phyloP scores from a whole-genome alignment of 176 grass and related monocot genomes.

The Carex cristatella region DNA sequence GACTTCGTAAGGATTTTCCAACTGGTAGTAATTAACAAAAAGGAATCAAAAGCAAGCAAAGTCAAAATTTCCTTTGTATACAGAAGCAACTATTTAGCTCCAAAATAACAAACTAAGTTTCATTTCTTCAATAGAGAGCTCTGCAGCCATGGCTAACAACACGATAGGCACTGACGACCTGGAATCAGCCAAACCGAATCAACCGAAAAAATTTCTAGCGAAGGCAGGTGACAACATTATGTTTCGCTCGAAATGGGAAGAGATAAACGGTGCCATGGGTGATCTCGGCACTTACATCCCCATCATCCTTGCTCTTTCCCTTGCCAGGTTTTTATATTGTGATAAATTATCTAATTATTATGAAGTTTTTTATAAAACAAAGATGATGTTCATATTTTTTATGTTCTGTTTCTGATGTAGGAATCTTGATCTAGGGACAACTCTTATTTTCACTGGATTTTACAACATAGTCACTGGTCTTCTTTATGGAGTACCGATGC shows the following conservation, averaged over 20 bases:
- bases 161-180: background rate
- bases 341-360: background rate
- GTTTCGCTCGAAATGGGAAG: constrained; percentile 24
- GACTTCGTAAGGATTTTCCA: background rate
- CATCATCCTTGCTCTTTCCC: constrained; percentile 41
- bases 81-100: background rate
- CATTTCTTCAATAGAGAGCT: no score
- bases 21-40: background rate
- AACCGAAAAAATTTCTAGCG: background rate
- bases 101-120: background rate
- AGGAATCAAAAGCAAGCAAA: background rate
- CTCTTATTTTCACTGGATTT: constrained; percentile 47
- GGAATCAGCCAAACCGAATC: background rate
- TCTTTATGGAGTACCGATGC: constrained; percentile 52
- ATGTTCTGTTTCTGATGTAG: background rate
- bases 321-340: constrained; percentile 10
- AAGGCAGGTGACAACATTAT: constrained; percentile 3
- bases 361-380: background rate
- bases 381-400: background rate
- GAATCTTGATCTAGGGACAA: constrained; percentile 40
- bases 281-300: constrained; percentile 51
- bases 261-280: constrained; percentile 37
- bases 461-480: constrained; percentile 48
- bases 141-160: background rate
- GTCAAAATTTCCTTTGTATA: background rate